A percentile compares a stretch with the other conserved stretches of the same genome.
phyloP scores from a whole-genome alignment of 345 rosid genomes.

The Nasturtium officinale region DNA sequence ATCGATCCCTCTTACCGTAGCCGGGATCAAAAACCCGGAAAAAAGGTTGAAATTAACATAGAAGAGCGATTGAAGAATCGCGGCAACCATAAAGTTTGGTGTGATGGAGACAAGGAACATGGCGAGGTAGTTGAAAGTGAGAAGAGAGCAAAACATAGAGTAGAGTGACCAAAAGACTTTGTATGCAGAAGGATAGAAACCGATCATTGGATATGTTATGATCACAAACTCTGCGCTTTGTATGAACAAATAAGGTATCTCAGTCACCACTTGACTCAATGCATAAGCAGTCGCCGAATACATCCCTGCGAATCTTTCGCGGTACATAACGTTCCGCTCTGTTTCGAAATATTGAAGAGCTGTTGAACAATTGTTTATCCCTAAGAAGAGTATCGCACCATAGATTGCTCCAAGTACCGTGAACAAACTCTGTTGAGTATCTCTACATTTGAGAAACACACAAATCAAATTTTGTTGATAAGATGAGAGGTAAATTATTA shows the following conservation, averaged over 20 bases:
- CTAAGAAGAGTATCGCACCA: slow-evolving; percentile 51
- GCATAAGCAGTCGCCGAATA: slow-evolving; percentile 73
- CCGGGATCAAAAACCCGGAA: slow-evolving; percentile 67
- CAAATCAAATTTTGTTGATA: neutral
- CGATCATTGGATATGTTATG: slow-evolving; percentile 76
- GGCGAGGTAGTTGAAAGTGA: slow-evolving; percentile 67
- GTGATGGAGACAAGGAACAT: slow-evolving; percentile 70
- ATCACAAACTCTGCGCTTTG: slow-evolving; percentile 49
- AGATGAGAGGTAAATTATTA: neutral
- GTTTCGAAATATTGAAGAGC: slow-evolving; percentile 57
- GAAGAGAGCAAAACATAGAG: slow-evolving; percentile 57
- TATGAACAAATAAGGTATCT: slow-evolving; percentile 64
- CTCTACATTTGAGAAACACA: slow-evolving; percentile 41
- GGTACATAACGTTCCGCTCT: slow-evolving; percentile 69
- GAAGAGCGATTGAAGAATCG: slow-evolving; percentile 51
- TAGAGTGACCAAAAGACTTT: slow-evolving; percentile 76
- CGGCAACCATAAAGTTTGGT: slow-evolving; percentile 63
- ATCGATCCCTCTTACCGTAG: slow-evolving; percentile 56
- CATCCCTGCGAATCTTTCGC: slow-evolving; percentile 88
- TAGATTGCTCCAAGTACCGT: slow-evolving; percentile 64
- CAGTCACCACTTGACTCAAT: slow-evolving; percentile 70
- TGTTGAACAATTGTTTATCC: slow-evolving; percentile 69
- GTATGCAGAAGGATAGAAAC: slow-evolving; percentile 51
- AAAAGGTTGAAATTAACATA: slow-evolving; percentile 60
- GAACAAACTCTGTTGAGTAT: slow-evolving; percentile 67